Evolutionary conservation across 1,284 basidiomycete genomes (phyloP), one percentile per base, ranked within the genome.

Genomic region (Ustilago shanxiensis): DNA sequence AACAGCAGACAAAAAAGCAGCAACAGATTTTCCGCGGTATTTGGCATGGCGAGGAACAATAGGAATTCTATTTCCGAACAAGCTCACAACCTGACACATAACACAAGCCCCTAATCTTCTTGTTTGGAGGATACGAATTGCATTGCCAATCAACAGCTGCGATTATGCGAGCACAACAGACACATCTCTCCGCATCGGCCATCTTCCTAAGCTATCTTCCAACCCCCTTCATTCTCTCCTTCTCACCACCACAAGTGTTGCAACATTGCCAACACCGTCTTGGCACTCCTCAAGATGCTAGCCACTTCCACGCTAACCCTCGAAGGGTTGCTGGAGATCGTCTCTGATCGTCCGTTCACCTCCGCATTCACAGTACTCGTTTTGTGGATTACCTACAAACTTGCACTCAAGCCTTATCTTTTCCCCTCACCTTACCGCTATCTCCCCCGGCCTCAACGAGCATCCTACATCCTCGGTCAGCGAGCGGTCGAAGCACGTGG

Each of bases 391-490:
- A 49, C 63, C 14, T 78, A 74, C 65, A 74, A 78, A 44, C 67
- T 78, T 33, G 28, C 51, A n/a, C 10, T 78, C 55, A 61, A 57
- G 24, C 66, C 71, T n/a, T n/a, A 67, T 13, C 64, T 74, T 13
- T 72, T 73, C 26, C 75, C 75, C 3, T 78, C 75, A 0, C 66
- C 72, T 20, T 78, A 68, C 49, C 65, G 60, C 13, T 20, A 57
- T n/a, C 61, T 78, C 0, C 75, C 75, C 6, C 47, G 57, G 1
- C 71, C 75, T 1, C 13, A 59, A 29, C 60, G 67, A 3, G 60
- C 61, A 2, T 71, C 66, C 9, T 70, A 65, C 49, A 33, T 73
- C 31, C 51, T 74, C 37, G 75, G 75, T 1, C 65, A 70, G 28
- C 66, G 75, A 1, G 26, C 67, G 0, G 71, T 71, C 39, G 75